Evolutionary conservation across 176 grass and related monocot genomes (phyloP).

Genomic region (Zoysia japonica): DNA sequence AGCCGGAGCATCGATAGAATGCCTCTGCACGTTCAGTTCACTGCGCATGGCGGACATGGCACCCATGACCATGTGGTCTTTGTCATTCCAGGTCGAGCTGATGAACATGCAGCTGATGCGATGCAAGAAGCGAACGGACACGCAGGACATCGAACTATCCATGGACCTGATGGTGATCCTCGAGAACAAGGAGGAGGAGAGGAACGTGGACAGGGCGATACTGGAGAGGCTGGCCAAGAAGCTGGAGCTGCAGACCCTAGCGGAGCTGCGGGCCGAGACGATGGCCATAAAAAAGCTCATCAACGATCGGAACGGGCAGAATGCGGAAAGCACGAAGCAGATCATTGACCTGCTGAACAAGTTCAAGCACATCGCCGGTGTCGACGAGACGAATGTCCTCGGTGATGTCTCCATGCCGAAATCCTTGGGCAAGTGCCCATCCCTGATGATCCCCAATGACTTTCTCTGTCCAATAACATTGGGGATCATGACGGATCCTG

Average conservation of each 20-base stretch:
- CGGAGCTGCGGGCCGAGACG: constrained; percentile 74
- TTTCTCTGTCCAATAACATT: constrained; percentile 72
- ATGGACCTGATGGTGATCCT: constrained; percentile 84
- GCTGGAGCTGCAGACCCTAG: constrained; percentile 60
- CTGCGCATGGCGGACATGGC: not conserved
- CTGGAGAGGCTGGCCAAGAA: constrained; percentile 69
- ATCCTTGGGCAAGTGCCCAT: constrained; percentile 64
- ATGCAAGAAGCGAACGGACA: constrained; percentile 62
- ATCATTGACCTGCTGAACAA: constrained; percentile 59
- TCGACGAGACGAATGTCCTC: constrained; percentile 56
- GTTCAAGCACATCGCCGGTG: constrained; percentile 63
- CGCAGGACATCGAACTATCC: constrained; percentile 68
- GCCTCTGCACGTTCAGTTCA: not conserved
- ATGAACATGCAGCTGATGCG: constrained; percentile 64
- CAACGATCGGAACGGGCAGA: constrained; percentile 52
- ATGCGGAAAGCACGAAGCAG: constrained; percentile 48
- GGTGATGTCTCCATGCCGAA: constrained; percentile 60
- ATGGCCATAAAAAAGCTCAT: constrained; percentile 67
- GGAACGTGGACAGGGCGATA: constrained; percentile 60
- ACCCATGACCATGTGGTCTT: not conserved
- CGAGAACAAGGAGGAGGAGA: constrained; percentile 50
- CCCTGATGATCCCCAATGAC: constrained; percentile 61
- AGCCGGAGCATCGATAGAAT: not conserved
- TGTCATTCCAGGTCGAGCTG: constrained; percentile 55
- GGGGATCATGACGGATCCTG: constrained; percentile 76